These are phyloP conservation scores for Raphanus raphanistrum DNA, from an alignment of 345 rosid genomes.

Conservation along the genomic window DNA sequence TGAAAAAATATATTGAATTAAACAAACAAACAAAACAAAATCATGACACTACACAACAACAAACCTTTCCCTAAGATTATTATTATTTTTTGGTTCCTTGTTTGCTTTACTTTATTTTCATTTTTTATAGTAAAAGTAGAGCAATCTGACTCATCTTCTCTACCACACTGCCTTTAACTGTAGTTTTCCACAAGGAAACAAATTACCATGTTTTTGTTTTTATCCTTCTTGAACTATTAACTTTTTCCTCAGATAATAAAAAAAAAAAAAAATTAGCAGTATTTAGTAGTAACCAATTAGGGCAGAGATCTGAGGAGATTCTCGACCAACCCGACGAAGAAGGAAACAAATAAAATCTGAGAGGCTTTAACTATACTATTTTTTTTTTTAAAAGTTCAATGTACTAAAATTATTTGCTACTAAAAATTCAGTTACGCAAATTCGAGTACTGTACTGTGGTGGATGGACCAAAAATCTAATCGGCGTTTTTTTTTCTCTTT, in stretches of 20 bases:
- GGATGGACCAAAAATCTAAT: not conserved
- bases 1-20: conserved; percentile 14
- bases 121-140: conserved; percentile 37
- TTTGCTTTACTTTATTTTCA: conserved; percentile 5
- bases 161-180: conserved; percentile 34
- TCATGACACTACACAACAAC: conserved; percentile 43
- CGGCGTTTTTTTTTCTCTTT: not conserved
- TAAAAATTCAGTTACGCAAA: conserved; percentile 9
- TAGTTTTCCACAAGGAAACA: conserved; percentile 22
- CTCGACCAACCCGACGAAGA: conserved; percentile 18
- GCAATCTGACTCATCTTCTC: conserved; percentile 19
- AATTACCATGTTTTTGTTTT: conserved; percentile 5
- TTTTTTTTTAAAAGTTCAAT: too few species aligned
- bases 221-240: not conserved
- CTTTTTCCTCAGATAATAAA: not conserved
- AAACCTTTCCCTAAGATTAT: conserved; percentile 32
- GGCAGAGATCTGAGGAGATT: conserved; percentile 5
- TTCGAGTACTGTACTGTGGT: not conserved
- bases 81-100: not conserved
- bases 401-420: too few species aligned
- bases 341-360: not conserved
- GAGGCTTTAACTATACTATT: conserved; percentile 10
- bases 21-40: conserved; percentile 48
- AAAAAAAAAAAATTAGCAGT: not conserved
- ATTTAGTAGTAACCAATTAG: not conserved